Percentiles rank a stretch among this genome's conserved stretches.
These are phyloP conservation scores for Lactifluus rugatus DNA, from an alignment of 768 basidiomycete genomes.

Conservation along the genomic window DNA sequence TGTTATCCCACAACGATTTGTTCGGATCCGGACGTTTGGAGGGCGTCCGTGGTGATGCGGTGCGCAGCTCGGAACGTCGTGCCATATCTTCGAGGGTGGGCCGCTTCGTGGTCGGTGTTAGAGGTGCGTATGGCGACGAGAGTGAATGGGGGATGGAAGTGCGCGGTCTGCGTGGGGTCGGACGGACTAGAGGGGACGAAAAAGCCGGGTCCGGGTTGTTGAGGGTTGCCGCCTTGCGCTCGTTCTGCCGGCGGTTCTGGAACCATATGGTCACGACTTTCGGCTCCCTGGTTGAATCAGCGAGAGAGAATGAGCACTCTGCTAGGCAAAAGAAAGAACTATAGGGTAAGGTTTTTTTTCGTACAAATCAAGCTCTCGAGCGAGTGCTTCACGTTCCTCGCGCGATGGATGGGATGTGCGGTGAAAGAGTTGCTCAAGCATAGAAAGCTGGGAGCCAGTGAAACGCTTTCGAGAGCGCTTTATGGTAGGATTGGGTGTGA, in stretches of 20 bases:
- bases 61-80: slow-evolving; percentile 26
- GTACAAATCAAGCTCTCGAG: slow-evolving; percentile 16
- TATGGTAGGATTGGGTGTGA: neutral
- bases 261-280: slow-evolving; percentile 30
- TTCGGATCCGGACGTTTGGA: slow-evolving; percentile 15
- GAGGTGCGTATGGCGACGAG: slow-evolving; percentile 15
- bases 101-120: slow-evolving; percentile 14
- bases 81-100: slow-evolving; percentile 29
- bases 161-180: slow-evolving; percentile 4
- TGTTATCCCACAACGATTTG: slow-evolving; percentile 20
- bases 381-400: slow-evolving; percentile 19
- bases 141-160: neutral
- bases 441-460: slow-evolving; percentile 16
- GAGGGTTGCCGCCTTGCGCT: slow-evolving; percentile 16
- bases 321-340: neutral
- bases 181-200: neutral
- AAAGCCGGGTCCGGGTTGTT: neutral
- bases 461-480: slow-evolving; percentile 21
- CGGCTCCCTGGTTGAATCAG: slow-evolving; percentile 18
- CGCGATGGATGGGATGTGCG: slow-evolving; percentile 18
- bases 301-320: no score
- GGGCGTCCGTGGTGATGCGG: slow-evolving; percentile 21
- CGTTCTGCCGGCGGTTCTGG: slow-evolving; percentile 28
- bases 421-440: slow-evolving; percentile 19
- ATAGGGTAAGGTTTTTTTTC: no score